These are phyloP conservation scores for Boechera stricta DNA, from an alignment of 345 rosid species.

Conservation along the genomic window DNA sequence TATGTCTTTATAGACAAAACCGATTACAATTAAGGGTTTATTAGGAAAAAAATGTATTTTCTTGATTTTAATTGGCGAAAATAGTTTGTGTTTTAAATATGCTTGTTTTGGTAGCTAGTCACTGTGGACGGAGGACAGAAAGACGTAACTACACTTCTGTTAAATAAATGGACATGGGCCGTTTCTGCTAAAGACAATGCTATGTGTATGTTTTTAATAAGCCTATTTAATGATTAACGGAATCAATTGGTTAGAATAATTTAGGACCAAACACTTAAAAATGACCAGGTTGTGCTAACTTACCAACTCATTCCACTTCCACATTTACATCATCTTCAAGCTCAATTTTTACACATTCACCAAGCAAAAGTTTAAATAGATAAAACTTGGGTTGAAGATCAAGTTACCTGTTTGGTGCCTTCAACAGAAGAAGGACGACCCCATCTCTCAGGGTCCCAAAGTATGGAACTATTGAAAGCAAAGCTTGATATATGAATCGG, in stretches of 20 bases:
- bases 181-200: not conserved
- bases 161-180: not conserved
- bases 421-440: conserved; percentile 77
- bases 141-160: not conserved
- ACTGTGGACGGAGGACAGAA: not conserved
- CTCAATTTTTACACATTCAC: not conserved
- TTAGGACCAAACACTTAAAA: conserved; percentile 1
- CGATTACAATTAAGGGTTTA: not conserved
- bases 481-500: conserved; percentile 69
- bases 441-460: conserved; percentile 94
- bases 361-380: not conserved
- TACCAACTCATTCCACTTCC: conserved; percentile 15
- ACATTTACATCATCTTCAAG: not conserved
- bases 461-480: conserved; percentile 79
- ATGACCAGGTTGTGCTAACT: not conserved
- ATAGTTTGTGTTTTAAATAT: not conserved
- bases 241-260: conserved; percentile 15
- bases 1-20: not conserved
- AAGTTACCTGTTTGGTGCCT: conserved; percentile 65
- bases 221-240: conserved; percentile 12
- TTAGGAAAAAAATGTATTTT: not conserved
- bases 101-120: not conserved
- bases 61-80: conserved; percentile 4
- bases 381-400: not conserved
- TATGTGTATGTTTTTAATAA: not conserved